A percentile compares a stretch with the other conserved stretches of the same genome.
Evolutionary conservation across 2,329 filamentous ascomycete genomes (phyloP).

Genomic region (Colletotrichum simmondsii): DNA sequence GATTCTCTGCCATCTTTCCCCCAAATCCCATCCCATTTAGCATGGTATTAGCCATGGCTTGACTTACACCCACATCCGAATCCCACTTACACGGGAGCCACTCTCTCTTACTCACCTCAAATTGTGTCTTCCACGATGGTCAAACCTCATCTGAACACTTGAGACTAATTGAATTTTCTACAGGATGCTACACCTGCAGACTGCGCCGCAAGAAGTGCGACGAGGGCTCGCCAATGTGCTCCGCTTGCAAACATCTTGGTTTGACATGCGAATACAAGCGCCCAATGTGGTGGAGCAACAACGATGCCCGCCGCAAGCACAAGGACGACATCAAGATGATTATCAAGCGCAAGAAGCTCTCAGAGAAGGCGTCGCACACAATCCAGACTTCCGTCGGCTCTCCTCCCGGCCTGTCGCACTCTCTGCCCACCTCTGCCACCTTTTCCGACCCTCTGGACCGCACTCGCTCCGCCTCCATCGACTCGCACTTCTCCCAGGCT

Average conservation of each 20-base stretch:
- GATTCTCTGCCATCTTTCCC: conserved; percentile 24
- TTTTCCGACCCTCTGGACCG: conserved; percentile 80
- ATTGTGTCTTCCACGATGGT: conserved; percentile 38
- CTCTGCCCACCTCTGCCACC: conserved; percentile 82
- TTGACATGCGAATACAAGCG: conserved; percentile 95
- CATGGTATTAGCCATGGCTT: conserved; percentile 35
- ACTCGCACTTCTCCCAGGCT: conserved; percentile 79
- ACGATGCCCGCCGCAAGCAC: conserved; percentile 83
- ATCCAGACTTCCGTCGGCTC: conserved; percentile 70
- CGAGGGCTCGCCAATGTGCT: conserved; percentile 71
- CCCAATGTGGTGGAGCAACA: conserved; percentile 97
- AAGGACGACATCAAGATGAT: conserved; percentile 97
- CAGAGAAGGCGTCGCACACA: conserved; percentile 79
- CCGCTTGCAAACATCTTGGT: conserved; percentile 78
- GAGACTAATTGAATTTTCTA: conserved; percentile 25
- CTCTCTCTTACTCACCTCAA: conserved; percentile 34
- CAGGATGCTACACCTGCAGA: conserved; percentile 77
- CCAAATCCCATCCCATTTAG: conserved; percentile 27
- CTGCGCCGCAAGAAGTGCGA: conserved; percentile 77
- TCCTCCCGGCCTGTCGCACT: conserved; percentile 83
- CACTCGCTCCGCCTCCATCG: conserved; percentile 81
- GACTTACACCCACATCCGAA: conserved; percentile 42
- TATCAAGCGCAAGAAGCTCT: conserved; percentile 96
- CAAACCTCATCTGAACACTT: conserved; percentile 11
- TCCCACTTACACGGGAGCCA: conserved; percentile 18